Evolutionary conservation across 495 filamentous ascomycete species (phyloP), one percentile per base, ranked within the genome.

Genomic region (Aspergillus nanangensis): DNA sequence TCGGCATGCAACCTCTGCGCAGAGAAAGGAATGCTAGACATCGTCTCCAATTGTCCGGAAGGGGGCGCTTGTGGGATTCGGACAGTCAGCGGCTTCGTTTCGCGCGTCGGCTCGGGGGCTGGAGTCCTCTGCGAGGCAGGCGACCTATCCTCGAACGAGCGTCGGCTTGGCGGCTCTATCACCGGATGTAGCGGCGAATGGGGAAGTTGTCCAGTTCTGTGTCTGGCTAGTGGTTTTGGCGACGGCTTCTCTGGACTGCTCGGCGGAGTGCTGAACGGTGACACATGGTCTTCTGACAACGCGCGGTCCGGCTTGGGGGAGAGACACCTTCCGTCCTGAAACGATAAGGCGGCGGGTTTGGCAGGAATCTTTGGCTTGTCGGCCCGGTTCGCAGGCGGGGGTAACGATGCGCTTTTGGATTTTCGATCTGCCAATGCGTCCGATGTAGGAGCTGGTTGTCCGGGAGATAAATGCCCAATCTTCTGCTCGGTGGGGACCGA

Each of bases 191-290:
- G 47, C 3, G 44, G 37, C 11, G 56, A 51, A 3, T 40, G 52
- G 15, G 43, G 32, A 27, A 48, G 18, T 24, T n/a, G n/a, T n/a
- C 35, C 38, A 5, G 48, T 29, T 42, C 52, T 59, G 9, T 27
- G 36, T 11, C 51, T 17, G 5, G 58, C 50, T 4, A 45, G 13
- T 1, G 48, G 51, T 40, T 59, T 65, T 8, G 57, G 21, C 2
- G 63, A 39, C 5, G 72, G 63, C 39, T 79, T 86, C 41, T 80
- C 84, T 11, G 81, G 80, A 52, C 84, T 94, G 44, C 81, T 84
- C 11, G 92, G 90, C 9, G 91, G 92, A 23, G 90, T 96, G 62
- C 74, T 91, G 57, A 98, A 96, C 0, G 93, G 92, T 5, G 93
- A 96, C 1, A 86, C 69, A 25, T 69, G 68, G n/a, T 78, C 76